Base-by-base conservation (phyloP, 352 stramenopile species). In the Phytophthora multivora region DNA sequence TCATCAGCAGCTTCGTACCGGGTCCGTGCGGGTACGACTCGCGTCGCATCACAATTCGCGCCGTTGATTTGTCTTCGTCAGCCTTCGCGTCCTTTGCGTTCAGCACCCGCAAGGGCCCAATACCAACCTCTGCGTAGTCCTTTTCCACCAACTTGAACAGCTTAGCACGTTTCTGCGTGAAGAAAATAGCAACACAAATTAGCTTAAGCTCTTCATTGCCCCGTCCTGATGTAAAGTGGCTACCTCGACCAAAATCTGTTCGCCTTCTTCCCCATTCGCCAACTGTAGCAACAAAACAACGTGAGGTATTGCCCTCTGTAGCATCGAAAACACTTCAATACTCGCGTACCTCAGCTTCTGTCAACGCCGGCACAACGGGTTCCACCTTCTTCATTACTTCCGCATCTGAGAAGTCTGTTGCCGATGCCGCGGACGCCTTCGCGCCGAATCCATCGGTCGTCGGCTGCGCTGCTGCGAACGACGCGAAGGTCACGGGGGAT, bases 1-100 rank as follows among this genome's bases (percentile, higher is more conserved):
- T 93, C 56, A 93, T 63, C 36, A 93, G 68, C 61, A 93, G 67
- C 69, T 91, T 91, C 15, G 83, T 90, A 45, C 85, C 85, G 11
- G 82, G 85, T 19, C 85, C 85, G 25, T 77, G 71, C 16, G 78
- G 51, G 57, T 93, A 88, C 46, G 82, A 91, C 69, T 93, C 85
- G 28, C 85, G 83, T 19, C 85, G 80, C 85, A 93, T 93, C 25
- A 93, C 85, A 21, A 93, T 60, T 7, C 85, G 83, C 26, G 75
- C 77, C 30, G 66, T 86, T 8, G 69, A 66, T 38, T 83, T 83
- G 28, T 69, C 72, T 4, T 67, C 72, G 9, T 75, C 67, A n/a
- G 63, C 55, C 18, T 75, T 64, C 13, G 68, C 63, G 38, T 82
- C 64, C 51, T 79, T 77, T 5, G 71, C 55, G 49, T 83, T 75